Base-by-base conservation (phyloP, 2,329 filamentous ascomycete species). In the Epichloe sibirici region DNA sequence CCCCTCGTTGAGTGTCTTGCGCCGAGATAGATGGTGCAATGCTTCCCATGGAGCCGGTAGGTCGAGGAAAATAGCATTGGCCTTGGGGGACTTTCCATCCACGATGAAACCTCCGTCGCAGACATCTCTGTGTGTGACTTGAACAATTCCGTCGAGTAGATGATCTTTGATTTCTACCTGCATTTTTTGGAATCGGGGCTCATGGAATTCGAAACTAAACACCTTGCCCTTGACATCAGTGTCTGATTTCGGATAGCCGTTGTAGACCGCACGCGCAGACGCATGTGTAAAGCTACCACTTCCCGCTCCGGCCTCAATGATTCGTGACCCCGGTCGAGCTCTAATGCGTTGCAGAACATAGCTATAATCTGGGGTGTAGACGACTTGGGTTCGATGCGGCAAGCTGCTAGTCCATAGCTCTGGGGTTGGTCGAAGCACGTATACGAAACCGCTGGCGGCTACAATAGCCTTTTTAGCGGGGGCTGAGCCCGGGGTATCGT, bases 271-370 rank as follows among this genome's bases (percentile, higher is more conserved):
- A 53, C 88, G 76, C 4, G 79, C 83, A 1, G 86, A 80, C 3
- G 88, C 88, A 63, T 93, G 88, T 1, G 86, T 90, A 61, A 93
- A 93, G 61, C 85, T 90, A 7, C 88, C 88, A 63, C 86, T 90
- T 6, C 88, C 88, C 1, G 86, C 83, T 35, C 88, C 88, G 3
- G 88, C 88, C 66, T 93, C 88, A 52, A 93, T 90, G 38, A 93
- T 72, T 21, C 76, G 77, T 45, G 81, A 78, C 5, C 88, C 88
- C 0, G 88, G 88, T 21, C 85, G 73, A 5, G 85, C 86, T 35
- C 85, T 78, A 61, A 93, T 77, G 37, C 86, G 77, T 61, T 90
- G 86, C 11, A 93, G 72, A 48, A 93, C 81, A 63, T 90, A 93
- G 70, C 87, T 90, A 69, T 90, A 90, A 65, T 93, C 88, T 15